Evolutionary conservation across 495 filamentous ascomycete genomes (phyloP), one percentile per base, ranked within the genome.

Genomic region (Mycothermus thermophilus): DNA sequence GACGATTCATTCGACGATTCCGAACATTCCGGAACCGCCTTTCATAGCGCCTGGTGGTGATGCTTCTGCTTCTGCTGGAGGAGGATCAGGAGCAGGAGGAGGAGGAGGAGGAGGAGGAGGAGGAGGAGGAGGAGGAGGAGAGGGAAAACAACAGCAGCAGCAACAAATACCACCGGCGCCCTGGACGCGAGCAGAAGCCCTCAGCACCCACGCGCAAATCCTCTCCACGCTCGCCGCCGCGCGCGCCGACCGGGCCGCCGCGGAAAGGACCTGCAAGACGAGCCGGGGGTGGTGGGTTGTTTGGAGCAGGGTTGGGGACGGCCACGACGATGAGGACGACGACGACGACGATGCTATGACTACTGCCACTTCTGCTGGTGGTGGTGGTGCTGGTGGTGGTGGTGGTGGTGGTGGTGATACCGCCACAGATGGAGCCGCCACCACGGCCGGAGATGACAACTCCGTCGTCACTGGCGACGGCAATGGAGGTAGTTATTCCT

Each of bases 281-380:
- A 80, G 64, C 30, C 71, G 86, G 8, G 86, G 86, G 1, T 97
- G 88, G 87, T 97, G 92, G 90, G 67, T 96, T 18, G 81, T 95
- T 32, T 96, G 92, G 87, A 84, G 81, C 34, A 68, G 80, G 26
- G 60, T 88, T 7, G 61, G 76, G 8, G 60, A 65, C 46, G 62
- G 60, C 3, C 19, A 48, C n/a, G n/a, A n/a, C n/a, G n/a, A n/a
- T n/a, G n/a, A n/a, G n/a, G 2, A 22, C 17, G 18, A 22, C 25
- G 6, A 13, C 26, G 27, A 22, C 14, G 10, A 11, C 16, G 4
- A 17, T 0, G n/a, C n/a, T n/a, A n/a, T n/a, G n/a, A 32, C 6
- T 32, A 26, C 27, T 25, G 10, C 44, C 5, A 5, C 31, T 8
- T 16, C 1, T 17, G 11, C 7, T 26, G 5, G 0, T 37, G 40